phyloP scores from a whole-genome alignment of 495 filamentous ascomycete genomes.

The Clavariopsis aquatica region DNA sequence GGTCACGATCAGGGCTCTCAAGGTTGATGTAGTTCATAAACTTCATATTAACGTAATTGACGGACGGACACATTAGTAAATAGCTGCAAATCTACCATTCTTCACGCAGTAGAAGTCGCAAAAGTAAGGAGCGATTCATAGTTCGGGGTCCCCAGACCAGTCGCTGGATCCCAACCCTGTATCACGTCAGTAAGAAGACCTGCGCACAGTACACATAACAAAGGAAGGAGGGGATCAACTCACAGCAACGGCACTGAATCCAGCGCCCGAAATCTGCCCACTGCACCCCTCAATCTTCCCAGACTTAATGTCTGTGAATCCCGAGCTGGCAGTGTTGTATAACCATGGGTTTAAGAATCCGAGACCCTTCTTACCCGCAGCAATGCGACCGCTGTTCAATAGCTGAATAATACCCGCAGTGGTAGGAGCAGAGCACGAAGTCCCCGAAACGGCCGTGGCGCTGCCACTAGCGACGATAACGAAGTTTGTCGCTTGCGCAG shows the following conservation, averaged over 20 bases:
- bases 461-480: conserved; percentile 6
- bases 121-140: conserved; percentile 7
- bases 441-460: conserved; percentile 4
- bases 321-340: conserved; percentile 10
- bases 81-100: too few relatives aligned
- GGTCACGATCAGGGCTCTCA: too few relatives aligned
- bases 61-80: too few relatives aligned
- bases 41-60: too few relatives aligned
- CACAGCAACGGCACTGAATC: conserved; percentile 10
- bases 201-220: not conserved
- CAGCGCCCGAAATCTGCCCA: conserved; percentile 17
- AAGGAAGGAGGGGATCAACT: not conserved
- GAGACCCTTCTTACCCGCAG: conserved; percentile 20
- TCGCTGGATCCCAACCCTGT: conserved; percentile 27
- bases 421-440: conserved; percentile 18
- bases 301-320: conserved; percentile 20
- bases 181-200: not conserved
- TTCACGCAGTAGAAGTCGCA: conserved; percentile 9
- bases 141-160: conserved; percentile 19
- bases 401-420: conserved; percentile 17
- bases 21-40: too few relatives aligned
- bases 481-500: conserved; percentile 19
- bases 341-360: conserved; percentile 28
- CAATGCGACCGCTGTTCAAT: conserved; percentile 20
- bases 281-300: conserved; percentile 16